phyloP scores from a whole-genome alignment of 805 yeast genomes.

The Pichia cephalocereana region DNA sequence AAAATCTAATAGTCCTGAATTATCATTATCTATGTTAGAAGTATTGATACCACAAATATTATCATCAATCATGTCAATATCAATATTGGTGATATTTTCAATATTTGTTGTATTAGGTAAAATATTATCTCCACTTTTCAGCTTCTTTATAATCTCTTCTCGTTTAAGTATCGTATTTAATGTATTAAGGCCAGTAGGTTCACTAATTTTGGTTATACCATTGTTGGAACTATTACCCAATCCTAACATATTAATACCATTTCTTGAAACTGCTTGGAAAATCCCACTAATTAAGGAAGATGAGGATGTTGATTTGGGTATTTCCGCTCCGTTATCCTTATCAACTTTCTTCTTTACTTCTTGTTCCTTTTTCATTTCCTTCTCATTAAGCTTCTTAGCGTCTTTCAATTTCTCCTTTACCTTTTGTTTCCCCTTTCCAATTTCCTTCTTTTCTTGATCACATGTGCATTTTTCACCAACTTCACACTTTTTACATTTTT shows the following conservation, averaged over 20 bases:
- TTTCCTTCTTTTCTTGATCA: background rate
- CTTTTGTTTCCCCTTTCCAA: no score
- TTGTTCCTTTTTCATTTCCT: no score
- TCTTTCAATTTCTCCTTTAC: no score
- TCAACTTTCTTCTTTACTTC: no score
- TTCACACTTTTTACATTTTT: constrained; percentile 7
- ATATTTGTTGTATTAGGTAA: background rate
- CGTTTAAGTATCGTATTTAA: constrained; percentile 3
- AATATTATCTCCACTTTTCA: constrained; percentile 4
- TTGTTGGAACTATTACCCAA: constrained; percentile 3
- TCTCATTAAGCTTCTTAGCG: no score
- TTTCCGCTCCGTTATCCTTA: background rate
- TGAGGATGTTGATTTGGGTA: background rate
- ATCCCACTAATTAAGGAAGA: constrained; percentile 4
- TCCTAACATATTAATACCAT: constrained; percentile 3
- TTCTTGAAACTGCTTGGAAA: constrained; percentile 5
- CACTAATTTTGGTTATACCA: background rate
- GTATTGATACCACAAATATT: background rate
- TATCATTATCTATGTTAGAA: background rate
- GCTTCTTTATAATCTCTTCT: constrained; percentile 6
- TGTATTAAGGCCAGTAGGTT: background rate
- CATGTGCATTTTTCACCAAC: constrained; percentile 5
- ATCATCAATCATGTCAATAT: background rate
- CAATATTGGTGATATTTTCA: background rate
- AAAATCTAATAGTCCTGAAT: background rate